Conservation (phyloP, 2,329 filamentous ascomycete species). For the Lecanicillium sp. region DNA sequence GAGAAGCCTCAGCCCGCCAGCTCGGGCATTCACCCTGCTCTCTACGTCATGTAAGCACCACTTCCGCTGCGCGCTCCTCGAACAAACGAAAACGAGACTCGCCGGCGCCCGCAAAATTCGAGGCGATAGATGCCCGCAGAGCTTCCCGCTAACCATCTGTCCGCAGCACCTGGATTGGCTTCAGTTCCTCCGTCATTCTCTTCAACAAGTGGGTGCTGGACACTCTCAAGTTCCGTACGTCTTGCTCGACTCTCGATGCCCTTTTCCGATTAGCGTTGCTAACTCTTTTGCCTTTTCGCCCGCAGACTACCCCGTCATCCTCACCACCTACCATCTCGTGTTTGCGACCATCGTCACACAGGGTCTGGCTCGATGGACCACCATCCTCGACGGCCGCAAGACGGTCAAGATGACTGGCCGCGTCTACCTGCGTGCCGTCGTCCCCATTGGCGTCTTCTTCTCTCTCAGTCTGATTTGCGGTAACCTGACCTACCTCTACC, state of each 20-base stretch:
- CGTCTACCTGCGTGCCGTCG: constrained; percentile 86
- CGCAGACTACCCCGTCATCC: constrained; percentile 64
- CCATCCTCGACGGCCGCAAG: constrained; percentile 85
- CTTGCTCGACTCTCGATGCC: not conserved
- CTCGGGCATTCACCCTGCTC: constrained; percentile 66
- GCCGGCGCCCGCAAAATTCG: constrained; percentile 1
- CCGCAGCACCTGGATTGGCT: constrained; percentile 76
- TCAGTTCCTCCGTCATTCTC: constrained; percentile 90
- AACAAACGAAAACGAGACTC: no score
- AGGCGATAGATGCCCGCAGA: no score
- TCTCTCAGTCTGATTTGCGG: constrained; percentile 93
- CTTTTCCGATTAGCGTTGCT: constrained; percentile 67
- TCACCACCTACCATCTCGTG: constrained; percentile 91
- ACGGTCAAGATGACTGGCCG: constrained; percentile 94
- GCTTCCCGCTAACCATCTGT: not conserved
- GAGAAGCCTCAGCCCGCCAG: constrained; percentile 62
- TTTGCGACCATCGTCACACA: constrained; percentile 96
- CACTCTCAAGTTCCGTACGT: constrained; percentile 64
- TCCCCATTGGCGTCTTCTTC: constrained; percentile 94
- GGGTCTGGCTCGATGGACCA: constrained; percentile 82
- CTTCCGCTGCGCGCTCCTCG: not conserved
- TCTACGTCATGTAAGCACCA: constrained; percentile 66
- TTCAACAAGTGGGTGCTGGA: constrained; percentile 99
- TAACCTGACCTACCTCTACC: constrained; percentile 91
- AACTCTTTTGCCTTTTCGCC: not conserved